These are phyloP conservation scores for Candida krabiensis DNA, from an alignment of 805 yeast species.

Conservation along the genomic window DNA sequence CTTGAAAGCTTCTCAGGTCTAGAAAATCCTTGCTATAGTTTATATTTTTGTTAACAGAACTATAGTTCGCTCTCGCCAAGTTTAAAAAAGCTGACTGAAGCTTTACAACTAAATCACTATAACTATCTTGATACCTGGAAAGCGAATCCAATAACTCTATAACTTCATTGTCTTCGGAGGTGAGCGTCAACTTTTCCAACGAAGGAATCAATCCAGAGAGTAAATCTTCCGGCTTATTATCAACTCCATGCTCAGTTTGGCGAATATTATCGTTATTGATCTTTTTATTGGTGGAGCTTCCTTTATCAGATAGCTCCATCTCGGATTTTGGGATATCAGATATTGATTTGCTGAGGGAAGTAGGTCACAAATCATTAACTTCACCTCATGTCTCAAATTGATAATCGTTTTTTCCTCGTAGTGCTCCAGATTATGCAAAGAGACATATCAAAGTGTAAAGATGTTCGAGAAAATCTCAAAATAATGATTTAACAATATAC, in stretches of 20 bases:
- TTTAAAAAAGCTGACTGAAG: constrained; percentile 37
- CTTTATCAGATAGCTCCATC: too few species aligned
- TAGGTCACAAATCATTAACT: too few species aligned
- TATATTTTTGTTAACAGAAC: constrained; percentile 16
- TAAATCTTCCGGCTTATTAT: constrained; percentile 1
- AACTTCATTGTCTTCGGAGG: constrained; percentile 5
- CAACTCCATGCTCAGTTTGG: neutral
- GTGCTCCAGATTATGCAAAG: too few species aligned
- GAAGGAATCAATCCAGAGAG: neutral
- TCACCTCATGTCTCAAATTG: too few species aligned
- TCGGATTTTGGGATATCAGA: too few species aligned
- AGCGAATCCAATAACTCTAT: constrained; percentile 32
- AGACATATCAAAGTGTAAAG: too few species aligned
- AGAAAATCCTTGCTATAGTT: constrained; percentile 19
- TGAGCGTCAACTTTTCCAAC: constrained; percentile 1
- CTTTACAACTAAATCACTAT: constrained; percentile 19
- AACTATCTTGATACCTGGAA: constrained; percentile 34
- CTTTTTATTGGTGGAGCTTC: constrained; percentile 1
- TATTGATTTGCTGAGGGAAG: too few species aligned
- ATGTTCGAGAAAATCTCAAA: too few species aligned
- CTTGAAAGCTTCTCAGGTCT: constrained; percentile 20
- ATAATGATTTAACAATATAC: too few species aligned
- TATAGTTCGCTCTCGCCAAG: constrained; percentile 45
- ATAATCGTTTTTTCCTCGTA: too few species aligned
- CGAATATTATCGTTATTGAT: neutral